Conservation (phyloP, 441 rosid species). For the Cnidoscolus chayamansa region DNA sequence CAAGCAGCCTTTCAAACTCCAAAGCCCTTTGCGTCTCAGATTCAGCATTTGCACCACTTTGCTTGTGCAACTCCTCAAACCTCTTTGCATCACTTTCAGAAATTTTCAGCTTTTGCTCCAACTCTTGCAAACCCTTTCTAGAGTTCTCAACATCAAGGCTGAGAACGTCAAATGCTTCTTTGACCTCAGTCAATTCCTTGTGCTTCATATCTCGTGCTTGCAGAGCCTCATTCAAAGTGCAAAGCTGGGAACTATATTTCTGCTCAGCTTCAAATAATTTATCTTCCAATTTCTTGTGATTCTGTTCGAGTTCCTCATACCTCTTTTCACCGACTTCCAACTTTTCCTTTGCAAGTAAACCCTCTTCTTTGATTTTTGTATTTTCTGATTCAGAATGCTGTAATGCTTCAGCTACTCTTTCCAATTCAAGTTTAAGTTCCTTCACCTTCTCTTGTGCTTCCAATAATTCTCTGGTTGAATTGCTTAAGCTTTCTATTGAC, state of each 20-base stretch:
- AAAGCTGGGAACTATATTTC: constrained; percentile 55
- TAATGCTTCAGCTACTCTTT: constrained; percentile 58
- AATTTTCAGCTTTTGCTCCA: constrained; percentile 57
- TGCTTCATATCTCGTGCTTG: constrained; percentile 68
- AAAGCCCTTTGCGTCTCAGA: constrained; percentile 66
- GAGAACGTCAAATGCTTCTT: constrained; percentile 68
- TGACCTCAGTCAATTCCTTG: constrained; percentile 67
- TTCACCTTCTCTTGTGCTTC: constrained; percentile 78
- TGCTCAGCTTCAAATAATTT: constrained; percentile 62
- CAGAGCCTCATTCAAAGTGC: constrained; percentile 58
- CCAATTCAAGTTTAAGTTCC: constrained; percentile 75
- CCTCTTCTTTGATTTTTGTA: constrained; percentile 49
- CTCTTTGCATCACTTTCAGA: constrained; percentile 63
- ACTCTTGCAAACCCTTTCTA: constrained; percentile 57
- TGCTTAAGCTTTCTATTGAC: constrained; percentile 48
- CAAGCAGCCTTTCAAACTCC: constrained; percentile 75
- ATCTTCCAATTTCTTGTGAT: constrained; percentile 64
- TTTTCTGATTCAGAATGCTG: constrained; percentile 73
- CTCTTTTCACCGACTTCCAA: constrained; percentile 56
- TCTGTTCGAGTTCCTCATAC: constrained; percentile 56
- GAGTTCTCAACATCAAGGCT: constrained; percentile 64
- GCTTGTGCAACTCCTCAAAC: constrained; percentile 77
- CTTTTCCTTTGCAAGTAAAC: constrained; percentile 52
- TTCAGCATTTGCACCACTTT: constrained; percentile 75
- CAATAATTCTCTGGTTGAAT: constrained; percentile 61